A percentile compares a stretch with the other conserved stretches of the same genome.
Conservation (phyloP, 2,329 filamentous ascomycete species). For the Fusarium longipes region DNA sequence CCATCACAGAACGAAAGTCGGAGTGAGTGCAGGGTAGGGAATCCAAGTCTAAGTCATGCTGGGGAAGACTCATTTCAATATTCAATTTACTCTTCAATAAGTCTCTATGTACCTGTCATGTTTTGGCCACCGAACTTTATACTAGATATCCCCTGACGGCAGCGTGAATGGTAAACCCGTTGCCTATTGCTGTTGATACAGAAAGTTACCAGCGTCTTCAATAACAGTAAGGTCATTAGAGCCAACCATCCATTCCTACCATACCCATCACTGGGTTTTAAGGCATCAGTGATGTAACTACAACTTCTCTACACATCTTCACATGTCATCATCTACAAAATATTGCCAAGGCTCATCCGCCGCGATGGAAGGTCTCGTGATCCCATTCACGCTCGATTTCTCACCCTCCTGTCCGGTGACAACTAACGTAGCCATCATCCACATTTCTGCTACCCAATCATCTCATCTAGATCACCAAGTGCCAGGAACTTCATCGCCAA, state of each 20-base stretch:
- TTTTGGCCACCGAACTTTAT: too few relatives aligned
- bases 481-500: constrained; percentile 2
- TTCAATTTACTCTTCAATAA: too few relatives aligned
- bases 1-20: too few relatives aligned
- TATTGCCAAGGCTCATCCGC: background rate
- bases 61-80: too few relatives aligned
- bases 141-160: too few relatives aligned
- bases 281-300: background rate
- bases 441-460: background rate
- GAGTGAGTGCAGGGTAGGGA: too few relatives aligned
- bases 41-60: too few relatives aligned
- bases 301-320: background rate
- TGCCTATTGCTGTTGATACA: background rate
- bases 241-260: too few relatives aligned
- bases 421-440: background rate
- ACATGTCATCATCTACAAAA: background rate
- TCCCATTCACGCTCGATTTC: background rate
- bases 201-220: too few relatives aligned
- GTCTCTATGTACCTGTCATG: too few relatives aligned
- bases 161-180: too few relatives aligned
- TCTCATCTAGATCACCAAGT: constrained; percentile 11
- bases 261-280: background rate
- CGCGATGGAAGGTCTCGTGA: constrained; percentile 7
- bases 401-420: background rate
- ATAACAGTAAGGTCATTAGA: background rate